Evolutionary conservation across 1,284 basidiomycete species (phyloP), one percentile per base, ranked within the genome.

Genomic region (Rhodotorula sp.): DNA sequence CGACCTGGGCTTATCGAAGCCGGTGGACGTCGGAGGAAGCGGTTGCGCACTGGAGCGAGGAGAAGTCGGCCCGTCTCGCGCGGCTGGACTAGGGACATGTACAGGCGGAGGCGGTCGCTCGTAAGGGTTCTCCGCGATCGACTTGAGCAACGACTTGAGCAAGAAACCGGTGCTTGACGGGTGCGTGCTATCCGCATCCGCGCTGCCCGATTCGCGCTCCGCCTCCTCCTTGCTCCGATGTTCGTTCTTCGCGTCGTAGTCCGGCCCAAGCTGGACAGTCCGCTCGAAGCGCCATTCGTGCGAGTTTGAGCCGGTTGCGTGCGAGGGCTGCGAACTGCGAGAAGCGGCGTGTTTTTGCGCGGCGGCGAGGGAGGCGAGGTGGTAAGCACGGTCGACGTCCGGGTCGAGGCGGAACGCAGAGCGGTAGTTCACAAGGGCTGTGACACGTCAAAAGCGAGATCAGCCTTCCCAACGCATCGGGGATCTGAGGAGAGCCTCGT

Each of bases 331-430:
- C 22, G 65, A 53, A 8, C 37, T 31, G 10, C 59, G 44, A 1
- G 66, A 22, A 8, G 56, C n/a, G 20, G 59, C 53, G 24, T 64
- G 61, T 9, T 57, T 50, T 18, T 71, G 60, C 11, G 68, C 54
- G 16, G 40, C 40, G 0, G 68, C 62, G 22, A 61, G 15, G 0
- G 54, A 51, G 9, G 65, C 63, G 24, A 64, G 65, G 48, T 77
- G 73, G 59, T 73, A 77, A 1, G 69, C 60, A 18, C 69, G 65
- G 54, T 76, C 76, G 51, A 77, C 71, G 40, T 75, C 66, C 26
- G 75, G 69, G 46, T 77, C 74, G 46, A 74, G 69, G 10, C 71
- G 71, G 55, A 77, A 77, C 9, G 76, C 74, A 2, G 62, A 51
- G 26, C 75, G 65, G 54, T 77, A 77, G 51, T 59, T 62, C 11